Percentiles rank a stretch among this genome's conserved stretches.
Evolutionary conservation across 768 basidiomycete genomes (phyloP).

Genomic region (Boletus pseudo-olivaceus): DNA sequence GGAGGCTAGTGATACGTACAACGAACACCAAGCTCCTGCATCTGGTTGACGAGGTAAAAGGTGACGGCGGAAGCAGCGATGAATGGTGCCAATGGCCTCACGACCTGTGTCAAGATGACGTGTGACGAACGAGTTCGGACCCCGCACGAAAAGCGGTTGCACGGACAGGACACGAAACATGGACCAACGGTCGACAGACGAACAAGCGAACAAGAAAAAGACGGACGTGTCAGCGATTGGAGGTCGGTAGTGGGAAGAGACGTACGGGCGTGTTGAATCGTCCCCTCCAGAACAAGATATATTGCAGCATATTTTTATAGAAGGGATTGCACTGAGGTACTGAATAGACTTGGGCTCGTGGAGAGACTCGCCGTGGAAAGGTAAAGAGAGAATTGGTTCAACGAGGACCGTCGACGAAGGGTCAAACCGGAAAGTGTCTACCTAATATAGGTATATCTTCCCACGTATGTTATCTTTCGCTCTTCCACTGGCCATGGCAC

Average conservation of each 20-base stretch:
- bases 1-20: slow-evolving; percentile 47
- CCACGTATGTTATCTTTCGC: slow-evolving; percentile 19
- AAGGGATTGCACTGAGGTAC: not conserved
- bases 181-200: not conserved
- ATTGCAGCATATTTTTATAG: slow-evolving; percentile 18
- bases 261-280: slow-evolving; percentile 29
- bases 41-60: slow-evolving; percentile 60
- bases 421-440: slow-evolving; percentile 20
- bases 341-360: not conserved
- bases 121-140: not conserved
- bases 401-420: slow-evolving; percentile 3
- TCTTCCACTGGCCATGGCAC: not conserved
- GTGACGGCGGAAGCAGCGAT: slow-evolving; percentile 61
- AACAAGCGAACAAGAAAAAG: not conserved
- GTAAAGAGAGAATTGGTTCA: not conserved
- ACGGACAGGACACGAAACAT: not conserved
- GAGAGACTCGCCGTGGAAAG: not conserved
- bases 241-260: not conserved
- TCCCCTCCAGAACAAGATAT: slow-evolving; percentile 26
- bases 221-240: not conserved
- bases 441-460: slow-evolving; percentile 16
- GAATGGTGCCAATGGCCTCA: slow-evolving; percentile 80
- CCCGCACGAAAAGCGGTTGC: not conserved
- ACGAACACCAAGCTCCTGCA: slow-evolving; percentile 66
- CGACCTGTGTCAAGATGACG: slow-evolving; percentile 43